phyloP scores from a whole-genome alignment of 148 eudicot genomes.

The Limonium bicolor region DNA sequence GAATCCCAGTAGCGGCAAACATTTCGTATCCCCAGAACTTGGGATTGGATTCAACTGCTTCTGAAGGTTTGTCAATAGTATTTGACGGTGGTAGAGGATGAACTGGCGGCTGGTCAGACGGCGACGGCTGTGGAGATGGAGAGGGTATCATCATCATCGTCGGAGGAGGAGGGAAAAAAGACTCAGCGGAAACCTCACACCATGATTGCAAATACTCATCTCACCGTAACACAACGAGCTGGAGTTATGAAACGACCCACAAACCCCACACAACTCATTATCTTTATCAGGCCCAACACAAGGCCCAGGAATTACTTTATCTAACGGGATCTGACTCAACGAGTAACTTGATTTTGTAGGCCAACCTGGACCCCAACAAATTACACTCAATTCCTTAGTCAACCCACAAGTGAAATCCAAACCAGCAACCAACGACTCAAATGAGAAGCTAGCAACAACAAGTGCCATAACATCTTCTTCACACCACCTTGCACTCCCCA shows the following conservation, averaged over 20 bases:
- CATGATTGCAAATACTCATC: not conserved
- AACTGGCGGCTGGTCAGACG: not conserved
- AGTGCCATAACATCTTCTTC: too few species aligned
- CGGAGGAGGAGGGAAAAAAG: too few species aligned
- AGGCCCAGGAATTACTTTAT: not conserved
- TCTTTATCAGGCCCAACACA: constrained; percentile 1
- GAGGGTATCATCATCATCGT: not conserved
- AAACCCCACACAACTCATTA: not conserved
- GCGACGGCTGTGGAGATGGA: not conserved
- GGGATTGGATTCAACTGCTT: not conserved
- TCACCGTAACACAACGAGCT: not conserved
- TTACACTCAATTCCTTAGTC: not conserved
- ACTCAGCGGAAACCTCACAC: too few species aligned
- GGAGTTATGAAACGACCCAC: not conserved
- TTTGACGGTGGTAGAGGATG: not conserved
- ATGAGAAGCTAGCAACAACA: not conserved
- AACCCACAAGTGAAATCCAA: constrained; percentile 4
- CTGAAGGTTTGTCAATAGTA: not conserved
- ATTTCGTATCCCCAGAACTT: too few species aligned
- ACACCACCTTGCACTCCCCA: not conserved
- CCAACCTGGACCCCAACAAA: constrained; percentile 5
- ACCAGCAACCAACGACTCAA: not conserved
- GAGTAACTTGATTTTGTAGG: too few species aligned
- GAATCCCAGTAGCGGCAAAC: too few species aligned
- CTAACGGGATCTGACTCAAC: not conserved